phyloP scores from a whole-genome alignment of 2,329 filamentous ascomycete genomes.

The Colletotrichum tofieldiae region DNA sequence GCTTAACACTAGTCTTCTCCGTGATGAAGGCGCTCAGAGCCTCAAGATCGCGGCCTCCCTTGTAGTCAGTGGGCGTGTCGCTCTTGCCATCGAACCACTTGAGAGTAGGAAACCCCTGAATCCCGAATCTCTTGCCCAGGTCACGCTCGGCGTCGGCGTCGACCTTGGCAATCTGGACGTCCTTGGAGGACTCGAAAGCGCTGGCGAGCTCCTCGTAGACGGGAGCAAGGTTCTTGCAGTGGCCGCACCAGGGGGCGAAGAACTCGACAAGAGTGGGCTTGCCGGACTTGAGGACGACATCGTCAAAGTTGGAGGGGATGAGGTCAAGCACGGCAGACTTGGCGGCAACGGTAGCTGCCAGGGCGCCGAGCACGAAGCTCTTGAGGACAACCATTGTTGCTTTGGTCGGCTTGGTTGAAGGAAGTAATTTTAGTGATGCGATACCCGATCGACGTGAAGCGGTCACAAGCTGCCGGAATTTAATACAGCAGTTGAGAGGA shows the following conservation, averaged over 20 bases:
- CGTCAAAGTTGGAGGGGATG: slow-evolving; percentile 91
- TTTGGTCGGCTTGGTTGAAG: slow-evolving; percentile 28
- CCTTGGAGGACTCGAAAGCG: slow-evolving; percentile 79
- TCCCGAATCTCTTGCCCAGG: slow-evolving; percentile 87
- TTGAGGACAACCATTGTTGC: slow-evolving; percentile 71
- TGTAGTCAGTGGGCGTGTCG: slow-evolving; percentile 87
- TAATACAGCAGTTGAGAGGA: slow-evolving; percentile 11
- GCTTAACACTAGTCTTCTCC: slow-evolving; percentile 89
- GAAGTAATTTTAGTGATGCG: neutral
- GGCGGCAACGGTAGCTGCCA: slow-evolving; percentile 72
- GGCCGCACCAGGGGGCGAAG: slow-evolving; percentile 98
- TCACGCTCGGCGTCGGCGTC: slow-evolving; percentile 92
- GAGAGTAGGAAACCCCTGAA: slow-evolving; percentile 96
- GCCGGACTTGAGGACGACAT: slow-evolving; percentile 88
- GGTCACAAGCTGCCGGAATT: slow-evolving; percentile 32
- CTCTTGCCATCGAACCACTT: slow-evolving; percentile 99
- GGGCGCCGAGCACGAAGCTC: slow-evolving; percentile 71
- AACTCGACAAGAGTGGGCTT: slow-evolving; percentile 98
- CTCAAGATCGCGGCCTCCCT: slow-evolving; percentile 88
- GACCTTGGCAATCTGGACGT: slow-evolving; percentile 92
- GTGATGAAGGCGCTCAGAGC: slow-evolving; percentile 85
- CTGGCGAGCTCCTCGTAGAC: slow-evolving; percentile 92
- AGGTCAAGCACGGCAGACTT: slow-evolving; percentile 92
- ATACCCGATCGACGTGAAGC: slow-evolving; percentile 22
- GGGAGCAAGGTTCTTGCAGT: slow-evolving; percentile 98